Evolutionary conservation across 306 rosid species (phyloP), one percentile per base, ranked within the genome.

Genomic region (Casuarina cunninghamiana): DNA sequence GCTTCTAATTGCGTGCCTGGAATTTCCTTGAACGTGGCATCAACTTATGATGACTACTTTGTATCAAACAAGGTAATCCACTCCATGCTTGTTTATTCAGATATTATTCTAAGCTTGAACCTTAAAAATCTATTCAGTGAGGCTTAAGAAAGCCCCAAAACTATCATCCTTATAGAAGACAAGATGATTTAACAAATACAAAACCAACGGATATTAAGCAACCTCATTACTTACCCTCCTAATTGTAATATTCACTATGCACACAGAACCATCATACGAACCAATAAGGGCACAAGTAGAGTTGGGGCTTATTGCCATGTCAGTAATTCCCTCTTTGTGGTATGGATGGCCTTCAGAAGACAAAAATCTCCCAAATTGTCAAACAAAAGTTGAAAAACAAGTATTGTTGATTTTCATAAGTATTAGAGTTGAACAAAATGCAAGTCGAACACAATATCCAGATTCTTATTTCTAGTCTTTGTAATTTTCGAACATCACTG

Each of bases 241-340:
- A 0, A 90, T 88, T 38, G 86, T 53, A 70, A 95, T 88, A 55
- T 93, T 93, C 83, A 93, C 97, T 78, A 95, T 71, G 75, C 84
- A 93, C 51, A 86, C 85, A 77, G 95, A 93, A 65, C 96, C 92
- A 86, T 95, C 97, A 82, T 78, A 84, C 57, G 97, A 90, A 84
- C 97, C 97, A 75, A 97, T 83, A 68, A 93, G 79, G 41, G 93
- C 97, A 68, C 90, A 86, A 45, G 87, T 78, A 35, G 97, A 95
- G 80, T 85, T 88, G 42, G 93, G 83, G 86, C 83, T 91, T 75
- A 95, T 83, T 37, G 97, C 80, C 90, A 95, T 82, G 75, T 94
- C 91, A 71, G 99, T 93, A 86, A 95, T 74, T 57, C 91, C 97
- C 77, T 86, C 84, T 4, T 89, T 80, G 70, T 95, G 99, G 88